phyloP scores from a whole-genome alignment of 164 flowering plant genomes.

The Brasenia schreberi region DNA sequence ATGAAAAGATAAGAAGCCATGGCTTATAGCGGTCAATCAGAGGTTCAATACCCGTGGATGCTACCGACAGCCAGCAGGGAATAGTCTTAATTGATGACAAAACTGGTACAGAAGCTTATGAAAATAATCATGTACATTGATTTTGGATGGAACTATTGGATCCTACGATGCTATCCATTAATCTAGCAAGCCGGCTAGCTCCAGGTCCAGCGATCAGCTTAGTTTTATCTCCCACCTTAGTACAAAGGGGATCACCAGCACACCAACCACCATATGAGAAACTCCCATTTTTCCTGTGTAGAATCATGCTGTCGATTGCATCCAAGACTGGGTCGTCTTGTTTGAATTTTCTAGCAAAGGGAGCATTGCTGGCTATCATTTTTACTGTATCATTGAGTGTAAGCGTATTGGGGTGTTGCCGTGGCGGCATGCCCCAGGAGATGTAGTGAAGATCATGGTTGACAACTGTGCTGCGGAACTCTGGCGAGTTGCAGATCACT shows the following conservation, averaged over 20 bases:
- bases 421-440: constrained; percentile 28
- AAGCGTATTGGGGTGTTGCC: constrained; percentile 21
- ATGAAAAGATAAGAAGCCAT: too few species aligned
- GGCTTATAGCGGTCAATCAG: too few species aligned
- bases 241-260: constrained; percentile 6
- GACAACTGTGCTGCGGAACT: constrained; percentile 17
- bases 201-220: constrained; percentile 19
- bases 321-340: constrained; percentile 16
- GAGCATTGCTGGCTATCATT: constrained; percentile 19
- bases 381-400: constrained; percentile 11
- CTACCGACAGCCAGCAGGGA: too few species aligned
- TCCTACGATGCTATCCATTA: constrained; percentile 8
- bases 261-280: constrained; percentile 27
- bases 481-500: constrained; percentile 25
- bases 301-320: constrained; percentile 16
- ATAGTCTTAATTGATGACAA: too few species aligned
- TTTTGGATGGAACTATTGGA: too few species aligned
- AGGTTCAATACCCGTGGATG: too few species aligned
- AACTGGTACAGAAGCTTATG: too few species aligned
- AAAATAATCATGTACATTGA: too few species aligned
- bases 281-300: constrained; percentile 20
- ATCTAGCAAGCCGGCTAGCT: constrained; percentile 17
- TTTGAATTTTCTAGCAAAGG: constrained; percentile 24
- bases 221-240: constrained; percentile 14
- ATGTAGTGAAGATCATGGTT: constrained; percentile 34